These are phyloP conservation scores for Panellus pusillus DNA, from an alignment of 768 basidiomycete species.

Conservation along the genomic window DNA sequence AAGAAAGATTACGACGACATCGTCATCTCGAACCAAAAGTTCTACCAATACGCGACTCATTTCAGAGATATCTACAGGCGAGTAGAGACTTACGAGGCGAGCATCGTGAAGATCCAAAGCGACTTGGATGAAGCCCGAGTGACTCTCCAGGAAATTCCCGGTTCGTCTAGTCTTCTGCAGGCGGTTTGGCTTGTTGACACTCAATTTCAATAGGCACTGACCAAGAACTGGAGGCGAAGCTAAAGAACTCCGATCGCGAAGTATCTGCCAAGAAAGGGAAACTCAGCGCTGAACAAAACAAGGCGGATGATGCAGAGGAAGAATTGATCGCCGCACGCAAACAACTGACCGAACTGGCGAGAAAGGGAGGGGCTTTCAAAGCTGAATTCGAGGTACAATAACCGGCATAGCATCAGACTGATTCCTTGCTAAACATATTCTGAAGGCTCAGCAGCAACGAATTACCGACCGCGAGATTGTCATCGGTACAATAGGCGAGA, in stretches of 20 bases:
- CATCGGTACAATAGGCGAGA: conserved; percentile 68
- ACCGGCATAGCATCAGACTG: not conserved
- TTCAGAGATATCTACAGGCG: conserved; percentile 84
- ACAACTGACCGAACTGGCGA: conserved; percentile 56
- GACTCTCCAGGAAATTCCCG: conserved; percentile 66
- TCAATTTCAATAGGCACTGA: conserved; percentile 56
- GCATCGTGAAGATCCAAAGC: conserved; percentile 57
- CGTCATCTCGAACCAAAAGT: conserved; percentile 69
- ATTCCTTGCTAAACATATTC: not conserved
- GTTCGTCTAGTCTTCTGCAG: conserved; percentile 35
- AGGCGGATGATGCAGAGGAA: conserved; percentile 62
- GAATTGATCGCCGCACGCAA: conserved; percentile 49
- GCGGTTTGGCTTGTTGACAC: conserved; percentile 4
- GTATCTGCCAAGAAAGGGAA: conserved; percentile 52
- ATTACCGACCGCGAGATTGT: conserved; percentile 69
- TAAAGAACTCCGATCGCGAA: conserved; percentile 61
- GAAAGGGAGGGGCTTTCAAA: conserved; percentile 63
- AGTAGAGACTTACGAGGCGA: conserved; percentile 61
- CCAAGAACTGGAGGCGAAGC: conserved; percentile 61
- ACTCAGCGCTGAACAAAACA: conserved; percentile 46
- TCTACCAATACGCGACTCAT: conserved; percentile 79
- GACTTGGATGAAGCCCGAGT: conserved; percentile 64
- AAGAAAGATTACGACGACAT: conserved; percentile 64
- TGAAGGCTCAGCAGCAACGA: conserved; percentile 72
- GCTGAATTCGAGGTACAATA: conserved; percentile 68